Evolutionary conservation across 2,329 filamentous ascomycete genomes (phyloP).

Genomic region (Trichoderma atrobrunneum): DNA sequence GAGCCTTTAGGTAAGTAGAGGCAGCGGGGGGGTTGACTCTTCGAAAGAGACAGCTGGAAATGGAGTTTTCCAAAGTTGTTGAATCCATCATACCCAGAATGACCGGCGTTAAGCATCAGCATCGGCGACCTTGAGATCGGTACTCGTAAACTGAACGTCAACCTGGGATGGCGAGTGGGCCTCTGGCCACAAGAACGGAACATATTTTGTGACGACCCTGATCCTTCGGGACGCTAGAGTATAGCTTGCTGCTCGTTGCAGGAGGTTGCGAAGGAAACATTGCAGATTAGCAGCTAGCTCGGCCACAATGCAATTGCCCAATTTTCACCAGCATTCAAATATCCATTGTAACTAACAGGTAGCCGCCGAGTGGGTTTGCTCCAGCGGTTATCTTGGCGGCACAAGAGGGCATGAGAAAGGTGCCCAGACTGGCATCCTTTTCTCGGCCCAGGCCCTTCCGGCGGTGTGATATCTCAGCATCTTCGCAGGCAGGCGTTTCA

Average conservation of each 20-base stretch:
- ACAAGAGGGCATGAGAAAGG: background rate
- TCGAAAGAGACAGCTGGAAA: background rate
- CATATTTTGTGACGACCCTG: background rate
- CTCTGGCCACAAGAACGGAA: background rate
- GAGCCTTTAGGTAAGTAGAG: background rate
- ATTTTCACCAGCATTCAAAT: background rate
- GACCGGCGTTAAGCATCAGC: background rate
- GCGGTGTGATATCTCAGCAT: slow-evolving; percentile 12
- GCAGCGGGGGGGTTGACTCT: background rate
- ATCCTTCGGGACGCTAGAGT: background rate
- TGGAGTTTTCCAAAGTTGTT: background rate
- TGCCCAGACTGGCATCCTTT: background rate
- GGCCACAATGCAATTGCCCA: background rate
- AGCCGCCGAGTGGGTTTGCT: background rate
- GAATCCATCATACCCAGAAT: background rate
- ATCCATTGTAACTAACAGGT: background rate
- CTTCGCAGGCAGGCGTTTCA: slow-evolving; percentile 13
- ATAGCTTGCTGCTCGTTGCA: background rate
- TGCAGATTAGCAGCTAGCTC: background rate
- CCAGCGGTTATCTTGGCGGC: background rate
- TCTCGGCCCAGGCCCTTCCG: background rate
- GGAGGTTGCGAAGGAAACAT: background rate
- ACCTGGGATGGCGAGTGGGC: background rate
- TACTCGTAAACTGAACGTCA: background rate
- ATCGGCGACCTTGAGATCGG: background rate